Base-by-base conservation (phyloP, 345 rosid genomes). In the Eucalyptus leucophloia region DNA sequence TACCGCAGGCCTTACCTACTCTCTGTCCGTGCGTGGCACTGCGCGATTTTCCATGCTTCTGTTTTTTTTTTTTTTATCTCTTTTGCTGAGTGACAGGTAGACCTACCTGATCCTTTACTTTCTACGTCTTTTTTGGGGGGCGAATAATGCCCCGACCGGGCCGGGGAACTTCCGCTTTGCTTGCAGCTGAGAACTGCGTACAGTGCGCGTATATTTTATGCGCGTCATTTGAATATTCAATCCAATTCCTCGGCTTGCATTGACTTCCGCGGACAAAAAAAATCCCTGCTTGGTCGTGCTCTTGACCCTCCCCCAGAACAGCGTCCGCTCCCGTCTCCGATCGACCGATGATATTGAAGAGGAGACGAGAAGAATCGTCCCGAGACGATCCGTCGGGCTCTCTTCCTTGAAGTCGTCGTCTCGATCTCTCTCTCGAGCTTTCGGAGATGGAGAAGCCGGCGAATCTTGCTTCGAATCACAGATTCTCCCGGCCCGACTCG, bases 391-490 rank as follows among this genome's bases (percentile, higher is more conserved):
- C 58, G 26, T 26, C 62, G 0, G 62, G 28, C 24, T 77, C 47
- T 9, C 83, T 19, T 77, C 15, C 42, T 77, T 37, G 83, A 77
- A 77, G 10, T 47, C 49, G 28, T 77, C 19, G 23, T 21, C 47
- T 77, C 45, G 45, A 11, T 77, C 47, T 19, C 69, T 30, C 49
- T 49, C 34, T 44, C 83, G 47, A 11, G 28, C 28, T 24, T 11
- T 24, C 83, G 47, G 28, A 56, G 62, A 21, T 28, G 83, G 45
- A 37, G 65, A 89, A 89, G 45, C 89, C 89, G 90, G 93, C 94
- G 98, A 96, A 94, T 92, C 49, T 93, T 88, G 80, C 92, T 60
- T 92, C 97, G 72, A 96, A 95, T 93, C 92, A 93, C 62, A 95
- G 98, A 89, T 94, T 95, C 47, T 90, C 94, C 65, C 91, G 95